Conservation (phyloP, 2,329 filamentous ascomycete species). For the Aspergillus sp. region DNA sequence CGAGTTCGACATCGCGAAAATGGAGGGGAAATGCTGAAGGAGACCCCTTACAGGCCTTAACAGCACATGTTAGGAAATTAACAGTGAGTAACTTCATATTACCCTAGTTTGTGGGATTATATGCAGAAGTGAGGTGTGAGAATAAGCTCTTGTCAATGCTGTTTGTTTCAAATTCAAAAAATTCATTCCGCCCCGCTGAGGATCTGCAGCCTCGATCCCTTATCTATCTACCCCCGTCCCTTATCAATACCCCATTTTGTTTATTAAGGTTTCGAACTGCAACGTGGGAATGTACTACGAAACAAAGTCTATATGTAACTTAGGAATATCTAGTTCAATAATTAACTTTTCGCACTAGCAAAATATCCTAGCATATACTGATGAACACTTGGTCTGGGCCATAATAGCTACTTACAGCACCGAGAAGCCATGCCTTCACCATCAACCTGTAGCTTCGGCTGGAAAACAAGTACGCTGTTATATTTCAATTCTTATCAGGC, state of each 20-base stretch:
- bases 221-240: too few species aligned
- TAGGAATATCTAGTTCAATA: neutral
- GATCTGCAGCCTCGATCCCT: too few species aligned
- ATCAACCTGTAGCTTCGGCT: neutral
- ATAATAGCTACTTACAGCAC: neutral
- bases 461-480: too few species aligned
- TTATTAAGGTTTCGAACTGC: neutral
- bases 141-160: neutral
- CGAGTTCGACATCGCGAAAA: conserved; percentile 87
- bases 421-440: neutral
- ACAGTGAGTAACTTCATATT: conserved; percentile 91
- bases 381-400: neutral
- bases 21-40: conserved; percentile 83
- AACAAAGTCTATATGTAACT: too few species aligned
- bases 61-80: conserved; percentile 95
- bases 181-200: neutral
- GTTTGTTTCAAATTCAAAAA: neutral
- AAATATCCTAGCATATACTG: neutral
- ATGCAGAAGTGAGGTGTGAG: neutral
- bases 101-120: neutral
- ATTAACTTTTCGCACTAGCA: neutral
- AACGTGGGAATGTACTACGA: neutral
- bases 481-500: too few species aligned
- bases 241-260: neutral
- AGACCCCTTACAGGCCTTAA: conserved; percentile 87